Evolutionary conservation across 108 stramenopile genomes (phyloP).

Genomic region (Conticribra guillardii): DNA sequence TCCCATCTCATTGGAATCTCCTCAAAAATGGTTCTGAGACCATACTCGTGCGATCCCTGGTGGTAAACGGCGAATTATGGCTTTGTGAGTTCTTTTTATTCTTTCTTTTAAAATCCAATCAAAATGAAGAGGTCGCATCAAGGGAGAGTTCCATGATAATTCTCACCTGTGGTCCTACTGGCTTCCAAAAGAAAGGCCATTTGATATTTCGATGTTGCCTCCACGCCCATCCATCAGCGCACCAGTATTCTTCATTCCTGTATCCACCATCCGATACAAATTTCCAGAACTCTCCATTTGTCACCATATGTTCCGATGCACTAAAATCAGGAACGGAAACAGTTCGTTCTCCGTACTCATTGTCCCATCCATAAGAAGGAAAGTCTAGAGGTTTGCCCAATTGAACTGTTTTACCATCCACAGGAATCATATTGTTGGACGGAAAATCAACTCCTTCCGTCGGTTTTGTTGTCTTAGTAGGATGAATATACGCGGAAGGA

Average conservation of each 20-base stretch:
- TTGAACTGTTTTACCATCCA: slow-evolving; percentile 54
- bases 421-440: slow-evolving; percentile 68
- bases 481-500: slow-evolving; percentile 53
- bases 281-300: slow-evolving; percentile 93
- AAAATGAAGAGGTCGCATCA: no score
- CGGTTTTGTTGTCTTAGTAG: slow-evolving; percentile 51
- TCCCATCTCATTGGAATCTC: slow-evolving; percentile 88
- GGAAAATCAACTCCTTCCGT: slow-evolving; percentile 70
- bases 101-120: no score
- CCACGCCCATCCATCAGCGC: slow-evolving; percentile 95
- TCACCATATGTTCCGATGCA: slow-evolving; percentile 89
- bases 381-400: slow-evolving; percentile 90
- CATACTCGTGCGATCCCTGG: slow-evolving; percentile 81
- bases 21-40: slow-evolving; percentile 89
- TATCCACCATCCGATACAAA: slow-evolving; percentile 96
- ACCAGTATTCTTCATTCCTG: slow-evolving; percentile 78
- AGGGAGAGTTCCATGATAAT: no score
- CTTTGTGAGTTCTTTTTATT: no score
- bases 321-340: slow-evolving; percentile 79
- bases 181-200: slow-evolving; percentile 93
- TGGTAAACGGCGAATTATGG: neutral
- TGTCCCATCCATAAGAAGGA: slow-evolving; percentile 96
- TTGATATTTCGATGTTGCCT: slow-evolving; percentile 88
- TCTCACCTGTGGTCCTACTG: slow-evolving; percentile 66
- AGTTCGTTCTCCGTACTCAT: slow-evolving; percentile 90